Base-by-base conservation (phyloP, 2,329 filamentous ascomycete species). In the Penicillium sp. region DNA sequence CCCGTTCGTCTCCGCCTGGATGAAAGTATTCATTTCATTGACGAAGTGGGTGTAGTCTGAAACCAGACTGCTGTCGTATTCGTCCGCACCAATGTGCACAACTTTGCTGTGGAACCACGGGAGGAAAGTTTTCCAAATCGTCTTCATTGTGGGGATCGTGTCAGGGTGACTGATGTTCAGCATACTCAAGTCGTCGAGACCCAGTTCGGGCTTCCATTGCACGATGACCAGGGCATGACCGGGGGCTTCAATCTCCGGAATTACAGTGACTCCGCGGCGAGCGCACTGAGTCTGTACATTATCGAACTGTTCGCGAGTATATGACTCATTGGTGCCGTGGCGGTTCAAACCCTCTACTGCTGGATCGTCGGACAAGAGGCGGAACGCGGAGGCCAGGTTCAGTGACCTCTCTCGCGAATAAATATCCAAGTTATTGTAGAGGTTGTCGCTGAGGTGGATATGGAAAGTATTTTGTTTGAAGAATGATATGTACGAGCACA, bases 391-490 rank as follows among this genome's bases (percentile, higher is more conserved):
- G 51, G 81, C 81, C 2, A 81, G 66, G 13, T 74, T 65, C 39
- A 78, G 61, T 5, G 72, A 75, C 3, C 68, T 70, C 45, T 80
- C 73, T 14, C 64, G 63, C 1, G 72, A 71, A 53, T 81, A 81
- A 5, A 72, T 64, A 13, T 73, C 61, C 4, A 72, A 67, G 48
- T 79, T 79, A 47, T 77, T 72, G 61, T 76, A 76, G 3, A 81
- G 66, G 55, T 81, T 82, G 58, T 83, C 81, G 53, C 76, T 80
- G 2, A 83, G 69, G 58, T 83, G 81, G 4, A 82, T 49, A 42
- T 83, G 81, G 48, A 83, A 77, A 0, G 72, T 74, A 57, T 82
- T 83, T 53, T 82, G 79, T 60, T 83, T 83, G 69, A 80, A 83
- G 63, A 79, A 82, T 43, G 79, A 81, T 57, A 81, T 74, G 60